A percentile compares a stretch with the other conserved stretches of the same genome.
Evolutionary conservation across 164 flowering plant species (phyloP).

Genomic region (Vitis amurensis): DNA sequence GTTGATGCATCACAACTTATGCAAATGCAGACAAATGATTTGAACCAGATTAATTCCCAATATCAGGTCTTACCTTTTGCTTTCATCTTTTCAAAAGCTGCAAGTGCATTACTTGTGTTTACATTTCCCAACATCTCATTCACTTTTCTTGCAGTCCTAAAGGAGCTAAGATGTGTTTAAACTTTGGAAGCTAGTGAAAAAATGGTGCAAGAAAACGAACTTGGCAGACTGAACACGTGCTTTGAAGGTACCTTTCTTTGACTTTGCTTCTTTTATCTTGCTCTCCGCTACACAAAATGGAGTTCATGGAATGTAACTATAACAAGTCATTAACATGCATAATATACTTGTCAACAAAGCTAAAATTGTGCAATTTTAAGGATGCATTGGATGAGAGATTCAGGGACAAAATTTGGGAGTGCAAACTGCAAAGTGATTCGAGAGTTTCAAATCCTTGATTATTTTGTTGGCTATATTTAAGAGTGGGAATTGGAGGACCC

Average conservation of each 20-base stretch:
- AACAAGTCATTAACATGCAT: too few relatives aligned
- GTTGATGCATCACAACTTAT: neutral
- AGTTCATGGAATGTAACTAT: too few relatives aligned
- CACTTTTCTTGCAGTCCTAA: slow-evolving; percentile 93
- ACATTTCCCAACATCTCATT: slow-evolving; percentile 94
- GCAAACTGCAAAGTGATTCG: too few relatives aligned
- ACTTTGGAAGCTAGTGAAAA: too few relatives aligned
- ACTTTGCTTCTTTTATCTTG: slow-evolving; percentile 75
- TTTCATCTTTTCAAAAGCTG: slow-evolving; percentile 99
- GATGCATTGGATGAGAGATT: too few relatives aligned
- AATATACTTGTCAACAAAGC: too few relatives aligned
- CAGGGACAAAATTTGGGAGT: too few relatives aligned
- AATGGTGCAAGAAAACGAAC: slow-evolving; percentile 32
- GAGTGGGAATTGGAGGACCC: too few relatives aligned
- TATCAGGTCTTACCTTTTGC: slow-evolving; percentile 66
- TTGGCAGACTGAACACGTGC: slow-evolving; percentile 85
- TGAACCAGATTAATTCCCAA: neutral
- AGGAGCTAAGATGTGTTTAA: neutral
- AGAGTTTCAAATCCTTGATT: too few relatives aligned
- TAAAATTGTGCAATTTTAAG: too few relatives aligned
- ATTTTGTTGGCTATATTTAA: too few relatives aligned
- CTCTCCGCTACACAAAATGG: slow-evolving; percentile 64
- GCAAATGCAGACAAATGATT: neutral
- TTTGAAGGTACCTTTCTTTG: slow-evolving; percentile 76
- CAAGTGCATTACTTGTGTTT: slow-evolving; percentile 88